Percentiles rank a stretch among this genome's conserved stretches.
Evolutionary conservation across 1,284 basidiomycete species (phyloP).

Genomic region (Schizopora paradoxa): DNA sequence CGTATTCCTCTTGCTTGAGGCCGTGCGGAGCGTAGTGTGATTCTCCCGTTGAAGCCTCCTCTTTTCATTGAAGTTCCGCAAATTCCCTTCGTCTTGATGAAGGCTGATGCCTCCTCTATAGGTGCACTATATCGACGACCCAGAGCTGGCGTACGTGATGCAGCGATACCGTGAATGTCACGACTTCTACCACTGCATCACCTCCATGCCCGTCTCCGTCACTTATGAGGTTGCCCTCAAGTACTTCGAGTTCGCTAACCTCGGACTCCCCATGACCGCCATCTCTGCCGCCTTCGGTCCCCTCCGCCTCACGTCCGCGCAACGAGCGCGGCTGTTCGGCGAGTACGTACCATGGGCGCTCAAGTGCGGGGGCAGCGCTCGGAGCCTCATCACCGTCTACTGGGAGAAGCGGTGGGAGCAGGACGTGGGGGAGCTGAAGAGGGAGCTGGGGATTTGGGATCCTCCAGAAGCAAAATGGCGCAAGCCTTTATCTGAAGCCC

Average conservation of each 20-base stretch:
- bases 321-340: constrained; percentile 53
- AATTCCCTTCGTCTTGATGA: constrained; percentile 14
- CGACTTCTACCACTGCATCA: constrained; percentile 92
- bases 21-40: no score
- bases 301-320: constrained; percentile 51
- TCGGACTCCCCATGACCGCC: constrained; percentile 85
- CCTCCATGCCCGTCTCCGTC: constrained; percentile 83
- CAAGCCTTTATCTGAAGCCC: no score
- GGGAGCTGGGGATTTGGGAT: constrained; percentile 80
- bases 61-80: no score
- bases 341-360: constrained; percentile 93
- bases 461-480: constrained; percentile 63
- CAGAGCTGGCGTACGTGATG: constrained; percentile 94
- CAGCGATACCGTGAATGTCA: constrained; percentile 97
- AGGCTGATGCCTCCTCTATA: no score
- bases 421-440: constrained; percentile 73
- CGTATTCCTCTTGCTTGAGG: constrained; percentile 8
- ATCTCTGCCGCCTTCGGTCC: constrained; percentile 78
- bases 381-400: constrained; percentile 84
- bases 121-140: constrained; percentile 93
- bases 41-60: no score
- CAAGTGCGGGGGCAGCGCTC: constrained; percentile 68
- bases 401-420: constrained; percentile 96
- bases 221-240: constrained; percentile 95
- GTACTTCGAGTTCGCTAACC: constrained; percentile 91